Evolutionary conservation across 2,329 filamentous ascomycete species (phyloP), one percentile per base, ranked within the genome.

Genomic region (Reticulascus tulasneorum): DNA sequence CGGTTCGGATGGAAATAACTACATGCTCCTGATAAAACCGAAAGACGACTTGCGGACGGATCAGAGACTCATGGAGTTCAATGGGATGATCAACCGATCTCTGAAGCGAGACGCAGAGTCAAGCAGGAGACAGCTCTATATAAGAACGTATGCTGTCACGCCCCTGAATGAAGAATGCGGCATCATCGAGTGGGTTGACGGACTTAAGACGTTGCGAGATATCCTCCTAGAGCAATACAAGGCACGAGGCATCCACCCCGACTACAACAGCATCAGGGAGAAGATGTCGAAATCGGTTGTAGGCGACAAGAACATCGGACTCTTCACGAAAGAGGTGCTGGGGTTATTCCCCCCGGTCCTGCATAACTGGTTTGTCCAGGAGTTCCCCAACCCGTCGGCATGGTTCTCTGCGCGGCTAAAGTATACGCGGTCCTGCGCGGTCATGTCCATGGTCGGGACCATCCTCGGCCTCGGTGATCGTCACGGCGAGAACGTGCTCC

Each of bases 391-490:
- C 54, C 90, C 94, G 5, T 86, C 87, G 10, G 75, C 83, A 2
- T 99, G 93, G 93, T 94, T 98, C 59, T 77, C 81, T 3, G 90
- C 91, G 9, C 79, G 93, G 7, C 72, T 97, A 28, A 79, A 82
- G 29, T 99, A 97, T 63, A 94, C 93, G 3, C 80, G 93, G 5
- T 94, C 93, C 1, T 91, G 86, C 52, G 93, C 94, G 9, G 93
- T 98, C 48, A 98, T 98, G 90, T 95, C 89, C n/a, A 98, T 99
- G 78, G 88, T 95, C 5, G 93, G 93, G 32, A 94, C 94, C 38
- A 90, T 97, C 31, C 75, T 99, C 5, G 93, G 85, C 0, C 72
- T 99, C 1, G 93, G 93, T 24, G 93, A 99, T 62, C 82, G 93
- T 5, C 93, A 99, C 63, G 91, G 91, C 40, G 93, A 98, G 61